Evolutionary conservation across 805 yeast genomes (phyloP).

Genomic region (Cephaloascus albidus): DNA sequence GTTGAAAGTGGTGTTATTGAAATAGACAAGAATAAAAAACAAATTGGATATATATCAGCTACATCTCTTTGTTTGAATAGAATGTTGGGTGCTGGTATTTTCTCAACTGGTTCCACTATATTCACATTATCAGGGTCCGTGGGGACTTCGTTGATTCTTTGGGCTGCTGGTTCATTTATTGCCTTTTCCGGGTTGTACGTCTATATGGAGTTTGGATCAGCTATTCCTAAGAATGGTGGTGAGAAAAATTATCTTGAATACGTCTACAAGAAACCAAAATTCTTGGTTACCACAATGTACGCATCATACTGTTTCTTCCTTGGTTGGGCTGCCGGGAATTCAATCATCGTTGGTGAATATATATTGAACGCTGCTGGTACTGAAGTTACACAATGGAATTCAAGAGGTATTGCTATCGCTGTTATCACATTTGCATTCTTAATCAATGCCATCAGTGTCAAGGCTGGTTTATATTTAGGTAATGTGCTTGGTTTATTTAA

Average conservation of each 20-base stretch:
- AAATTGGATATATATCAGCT: conserved; percentile 35
- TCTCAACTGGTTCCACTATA: conserved; percentile 58
- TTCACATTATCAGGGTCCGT: conserved; percentile 56
- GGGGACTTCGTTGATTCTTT: conserved; percentile 60
- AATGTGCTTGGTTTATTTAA: conserved; percentile 61
- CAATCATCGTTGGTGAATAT: conserved; percentile 73
- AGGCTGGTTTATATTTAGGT: conserved; percentile 58
- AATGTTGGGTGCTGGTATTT: conserved; percentile 71
- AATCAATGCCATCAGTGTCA: conserved; percentile 51
- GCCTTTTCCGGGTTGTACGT: conserved; percentile 57
- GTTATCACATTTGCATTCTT: conserved; percentile 64
- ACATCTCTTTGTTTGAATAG: conserved; percentile 49
- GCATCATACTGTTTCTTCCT: conserved; percentile 66
- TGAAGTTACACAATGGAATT: conserved; percentile 65
- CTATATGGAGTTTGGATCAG: conserved; percentile 74
- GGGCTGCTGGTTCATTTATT: conserved; percentile 68
- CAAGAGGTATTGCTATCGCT: conserved; percentile 68
- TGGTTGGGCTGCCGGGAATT: conserved; percentile 84
- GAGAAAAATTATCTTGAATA: conserved; percentile 76
- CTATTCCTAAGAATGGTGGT: conserved; percentile 76
- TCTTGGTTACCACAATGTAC: conserved; percentile 54
- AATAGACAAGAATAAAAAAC: conserved; percentile 32
- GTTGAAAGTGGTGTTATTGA: conserved; percentile 18
- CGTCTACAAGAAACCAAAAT: conserved; percentile 59
- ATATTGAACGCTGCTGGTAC: conserved; percentile 65